Conservation (phyloP, 768 basidiomycete species). For the Trametes cubensis region DNA sequence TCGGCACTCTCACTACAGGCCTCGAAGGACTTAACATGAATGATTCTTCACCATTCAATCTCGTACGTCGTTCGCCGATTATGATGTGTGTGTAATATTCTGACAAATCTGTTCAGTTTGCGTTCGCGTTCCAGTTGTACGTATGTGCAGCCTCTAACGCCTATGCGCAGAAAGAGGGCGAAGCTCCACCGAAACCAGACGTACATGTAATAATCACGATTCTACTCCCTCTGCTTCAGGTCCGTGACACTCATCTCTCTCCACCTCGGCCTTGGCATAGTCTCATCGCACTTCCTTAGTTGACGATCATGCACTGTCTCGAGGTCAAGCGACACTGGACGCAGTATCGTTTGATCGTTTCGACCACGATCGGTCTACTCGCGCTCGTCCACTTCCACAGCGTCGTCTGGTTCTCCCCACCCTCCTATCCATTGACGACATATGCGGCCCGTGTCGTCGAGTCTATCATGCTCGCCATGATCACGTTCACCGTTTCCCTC, state of each 20-base stretch:
- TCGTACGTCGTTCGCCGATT: slow-evolving; percentile 49
- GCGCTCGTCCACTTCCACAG: slow-evolving; percentile 69
- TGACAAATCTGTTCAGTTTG: slow-evolving; percentile 49
- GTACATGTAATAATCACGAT: slow-evolving; percentile 75
- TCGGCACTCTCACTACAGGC: slow-evolving; percentile 68
- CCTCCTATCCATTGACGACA: slow-evolving; percentile 69
- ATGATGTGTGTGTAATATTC: neutral
- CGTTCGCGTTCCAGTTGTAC: slow-evolving; percentile 76
- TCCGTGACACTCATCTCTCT: slow-evolving; percentile 25
- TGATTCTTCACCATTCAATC: slow-evolving; percentile 67
- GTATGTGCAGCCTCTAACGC: slow-evolving; percentile 70
- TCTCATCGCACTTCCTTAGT: slow-evolving; percentile 36
- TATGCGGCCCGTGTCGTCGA: slow-evolving; percentile 77
- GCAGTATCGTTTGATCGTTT: slow-evolving; percentile 71
- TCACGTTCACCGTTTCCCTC: slow-evolving; percentile 59
- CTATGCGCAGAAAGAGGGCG: slow-evolving; percentile 47
- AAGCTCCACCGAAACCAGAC: slow-evolving; percentile 65
- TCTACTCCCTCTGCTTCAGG: slow-evolving; percentile 73
- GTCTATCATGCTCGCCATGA: slow-evolving; percentile 58
- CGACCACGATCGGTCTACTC: slow-evolving; percentile 59
- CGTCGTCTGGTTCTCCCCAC: slow-evolving; percentile 52
- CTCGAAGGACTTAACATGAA: slow-evolving; percentile 59
- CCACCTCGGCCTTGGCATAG: neutral
- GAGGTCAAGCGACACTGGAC: slow-evolving; percentile 67
- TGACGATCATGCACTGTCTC: slow-evolving; percentile 65